Evolutionary conservation across 495 filamentous ascomycete genomes (phyloP), one percentile per base, ranked within the genome.

Genomic region (Xylaria venustula): DNA sequence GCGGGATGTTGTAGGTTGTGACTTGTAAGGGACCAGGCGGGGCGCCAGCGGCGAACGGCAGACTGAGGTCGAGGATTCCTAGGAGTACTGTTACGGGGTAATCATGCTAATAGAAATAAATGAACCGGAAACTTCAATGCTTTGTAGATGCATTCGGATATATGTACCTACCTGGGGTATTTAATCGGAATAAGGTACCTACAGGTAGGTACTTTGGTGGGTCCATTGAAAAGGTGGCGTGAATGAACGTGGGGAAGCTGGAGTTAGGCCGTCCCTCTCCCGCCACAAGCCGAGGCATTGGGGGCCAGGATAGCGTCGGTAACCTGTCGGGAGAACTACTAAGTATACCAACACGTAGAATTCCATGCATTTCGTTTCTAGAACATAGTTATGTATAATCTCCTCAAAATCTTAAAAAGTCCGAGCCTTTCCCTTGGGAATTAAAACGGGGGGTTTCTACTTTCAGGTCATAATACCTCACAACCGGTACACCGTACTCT

Each of bases 211-310:
- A n/a, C n/a, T n/a, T n/a, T n/a, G n/a, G n/a, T n/a, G n/a, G n/a
- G n/a, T n/a, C n/a, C n/a, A n/a, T n/a, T 40, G 37, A 12, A 15
- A 40, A 40, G 37, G 14, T 40, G 3, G 15, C 3, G 37, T 40
- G 22, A 22, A 22, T 14, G 14, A 23, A 47, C 23, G 17, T 26
- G 23, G 44, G 23, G 44, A 47, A 26, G 2, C 15, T 47, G 6
- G 37, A 15, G 37, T 9, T 12, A 9, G 15, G 7, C 14, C 7
- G 3, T 12, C 14, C 6, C 15, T 36, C 5, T 41, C 28, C 57
- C 73, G 73, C 72, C 66, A 70, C 66, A 73, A 75, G 73, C 73
- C 73, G 71, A 74, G 50, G 23, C 42, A n/a, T 22, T 8, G 36
- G 8, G 12, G 47, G 14, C 20, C 5, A 26, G 23, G 14, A 34